Conservation (phyloP, 768 basidiomycete species). For the Mycena amicta region DNA sequence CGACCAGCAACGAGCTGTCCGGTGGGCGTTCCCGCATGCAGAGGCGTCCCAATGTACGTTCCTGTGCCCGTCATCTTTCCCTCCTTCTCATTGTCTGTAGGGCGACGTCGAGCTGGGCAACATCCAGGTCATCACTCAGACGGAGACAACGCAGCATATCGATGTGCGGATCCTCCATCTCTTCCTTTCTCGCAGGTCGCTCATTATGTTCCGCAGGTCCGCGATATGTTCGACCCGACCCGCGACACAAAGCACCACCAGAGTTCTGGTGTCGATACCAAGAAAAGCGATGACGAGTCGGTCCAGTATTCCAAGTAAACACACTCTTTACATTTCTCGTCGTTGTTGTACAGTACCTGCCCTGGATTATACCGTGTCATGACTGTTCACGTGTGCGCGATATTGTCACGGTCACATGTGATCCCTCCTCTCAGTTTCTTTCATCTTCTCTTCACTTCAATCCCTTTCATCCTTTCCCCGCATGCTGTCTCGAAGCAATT, state of each 20-base stretch:
- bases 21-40: conserved; percentile 11
- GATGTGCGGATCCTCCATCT: too few relatives aligned
- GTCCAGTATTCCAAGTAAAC: conserved; percentile 6
- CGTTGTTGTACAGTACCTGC: too few relatives aligned
- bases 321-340: too few relatives aligned
- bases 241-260: background rate
- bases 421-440: too few relatives aligned
- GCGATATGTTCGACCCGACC: conserved; percentile 17
- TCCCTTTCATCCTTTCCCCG: background rate
- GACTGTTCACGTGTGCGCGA: too few relatives aligned
- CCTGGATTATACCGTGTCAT: too few relatives aligned
- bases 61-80: background rate
- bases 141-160: conserved; percentile 28
- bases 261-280: conserved; percentile 1
- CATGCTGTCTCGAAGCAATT: conserved; percentile 32
- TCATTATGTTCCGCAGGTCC: too few relatives aligned
- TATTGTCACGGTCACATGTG: too few relatives aligned
- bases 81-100: background rate
- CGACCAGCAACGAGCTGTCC: conserved; percentile 18
- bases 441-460: background rate
- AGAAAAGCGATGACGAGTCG: conserved; percentile 12
- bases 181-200: too few relatives aligned
- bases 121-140: conserved; percentile 28
- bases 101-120: conserved; percentile 26
- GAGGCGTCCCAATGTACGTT: conserved; percentile 2